Evolutionary conservation across 1,284 basidiomycete species (phyloP).

Genomic region (Cutaneotrichosporon cutaneum): DNA sequence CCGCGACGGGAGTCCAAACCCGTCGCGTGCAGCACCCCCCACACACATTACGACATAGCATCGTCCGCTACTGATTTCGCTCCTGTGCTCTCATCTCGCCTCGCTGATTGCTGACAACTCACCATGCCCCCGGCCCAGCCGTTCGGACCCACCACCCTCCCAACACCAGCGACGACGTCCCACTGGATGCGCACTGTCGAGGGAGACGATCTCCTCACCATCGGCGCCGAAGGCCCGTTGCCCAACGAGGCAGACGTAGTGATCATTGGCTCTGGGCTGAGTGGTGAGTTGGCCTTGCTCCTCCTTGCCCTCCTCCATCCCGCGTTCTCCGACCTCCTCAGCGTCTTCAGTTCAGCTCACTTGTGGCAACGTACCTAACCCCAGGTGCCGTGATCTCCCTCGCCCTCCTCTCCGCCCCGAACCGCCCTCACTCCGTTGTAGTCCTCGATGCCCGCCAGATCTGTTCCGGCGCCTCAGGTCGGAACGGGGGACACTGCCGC

Average conservation of each 20-base stretch:
- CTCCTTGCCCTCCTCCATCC: background rate
- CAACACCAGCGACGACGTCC: slow-evolving; percentile 31
- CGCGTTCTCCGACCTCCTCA: background rate
- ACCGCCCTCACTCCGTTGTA: slow-evolving; percentile 29
- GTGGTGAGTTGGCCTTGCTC: slow-evolving; percentile 20
- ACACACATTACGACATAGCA: background rate
- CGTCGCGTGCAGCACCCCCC: background rate
- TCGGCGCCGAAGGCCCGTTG: slow-evolving; percentile 24
- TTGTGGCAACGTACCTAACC: background rate
- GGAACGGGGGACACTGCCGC: slow-evolving; percentile 49
- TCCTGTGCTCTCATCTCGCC: too few relatives aligned
- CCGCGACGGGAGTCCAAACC: background rate
- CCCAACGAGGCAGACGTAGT: slow-evolving; percentile 36
- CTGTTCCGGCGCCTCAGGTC: slow-evolving; percentile 46
- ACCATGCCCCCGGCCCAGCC: background rate
- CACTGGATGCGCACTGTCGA: slow-evolving; percentile 40
- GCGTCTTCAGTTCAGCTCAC: background rate
- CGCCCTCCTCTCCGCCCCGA: slow-evolving; percentile 24
- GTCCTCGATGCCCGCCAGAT: slow-evolving; percentile 47
- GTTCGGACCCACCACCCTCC: slow-evolving; percentile 16
- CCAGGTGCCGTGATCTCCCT: slow-evolving; percentile 32
- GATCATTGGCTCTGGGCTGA: slow-evolving; percentile 40
- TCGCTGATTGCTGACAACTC: background rate
- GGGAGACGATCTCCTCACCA: slow-evolving; percentile 32
- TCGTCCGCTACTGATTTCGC: background rate